Evolutionary conservation across 176 grass and related monocot species (phyloP).

Genomic region (Carex kokanica): DNA sequence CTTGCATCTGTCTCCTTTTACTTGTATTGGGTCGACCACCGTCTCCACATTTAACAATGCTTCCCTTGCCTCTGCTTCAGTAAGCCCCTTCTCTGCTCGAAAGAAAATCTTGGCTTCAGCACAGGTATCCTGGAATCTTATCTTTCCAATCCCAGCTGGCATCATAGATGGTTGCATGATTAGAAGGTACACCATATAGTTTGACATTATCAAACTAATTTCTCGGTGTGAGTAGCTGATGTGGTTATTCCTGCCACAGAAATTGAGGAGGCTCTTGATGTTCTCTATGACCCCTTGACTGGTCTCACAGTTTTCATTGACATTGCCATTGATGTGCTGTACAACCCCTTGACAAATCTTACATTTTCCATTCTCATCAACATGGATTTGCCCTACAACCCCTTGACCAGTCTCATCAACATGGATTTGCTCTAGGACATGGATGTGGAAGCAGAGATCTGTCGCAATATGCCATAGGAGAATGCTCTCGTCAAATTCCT

Average conservation of each 20-base stretch:
- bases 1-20: slow-evolving; percentile 46
- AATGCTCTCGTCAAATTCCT: slow-evolving; percentile 39
- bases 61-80: not conserved
- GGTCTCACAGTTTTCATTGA: not conserved
- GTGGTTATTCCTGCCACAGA: not conserved
- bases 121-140: slow-evolving; percentile 29
- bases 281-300: not conserved
- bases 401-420: too few species aligned
- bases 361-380: too few species aligned
- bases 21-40: not conserved
- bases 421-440: too few species aligned
- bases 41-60: slow-evolving; percentile 7
- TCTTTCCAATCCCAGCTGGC: slow-evolving; percentile 26
- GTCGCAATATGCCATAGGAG: slow-evolving; percentile 47
- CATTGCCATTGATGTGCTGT: too few species aligned
- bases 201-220: slow-evolving; percentile 14
- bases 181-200: slow-evolving; percentile 32
- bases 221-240: not conserved
- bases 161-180: slow-evolving; percentile 28
- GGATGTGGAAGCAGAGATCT: slow-evolving; percentile 20
- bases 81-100: not conserved
- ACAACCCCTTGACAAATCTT: too few species aligned
- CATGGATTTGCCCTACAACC: too few species aligned
- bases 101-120: slow-evolving; percentile 35
- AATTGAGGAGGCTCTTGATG: not conserved